A percentile compares a stretch with the other conserved stretches of the same genome.
Evolutionary conservation across 2,329 filamentous ascomycete genomes (phyloP).

Genomic region (Beauveria rudraprayagi): DNA sequence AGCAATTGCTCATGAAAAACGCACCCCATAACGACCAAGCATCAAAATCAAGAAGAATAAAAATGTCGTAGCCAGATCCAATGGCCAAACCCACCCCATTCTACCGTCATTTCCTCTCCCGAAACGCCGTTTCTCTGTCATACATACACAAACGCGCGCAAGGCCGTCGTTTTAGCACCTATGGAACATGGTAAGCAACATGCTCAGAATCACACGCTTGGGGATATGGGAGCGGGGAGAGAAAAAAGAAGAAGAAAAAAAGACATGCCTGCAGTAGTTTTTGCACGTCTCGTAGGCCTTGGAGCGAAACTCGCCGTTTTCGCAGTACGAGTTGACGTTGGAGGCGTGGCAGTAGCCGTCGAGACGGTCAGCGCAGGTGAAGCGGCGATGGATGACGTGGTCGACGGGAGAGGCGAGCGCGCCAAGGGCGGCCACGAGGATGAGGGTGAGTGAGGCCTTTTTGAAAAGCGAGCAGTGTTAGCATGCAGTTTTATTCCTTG

Average conservation of each 20-base stretch:
- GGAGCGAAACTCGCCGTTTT: slow-evolving; percentile 12
- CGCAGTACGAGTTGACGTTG: slow-evolving; percentile 16
- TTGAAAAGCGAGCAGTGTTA: neutral
- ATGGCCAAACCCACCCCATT: neutral
- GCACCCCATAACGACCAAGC: slow-evolving; percentile 13
- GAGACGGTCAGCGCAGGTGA: slow-evolving; percentile 13
- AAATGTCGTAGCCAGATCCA: neutral
- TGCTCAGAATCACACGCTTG: neutral
- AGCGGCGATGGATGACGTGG: slow-evolving; percentile 12
- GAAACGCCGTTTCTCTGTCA: neutral
- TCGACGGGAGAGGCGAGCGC: slow-evolving; percentile 5
- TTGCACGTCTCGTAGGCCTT: slow-evolving; percentile 15
- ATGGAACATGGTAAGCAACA: slow-evolving; percentile 13
- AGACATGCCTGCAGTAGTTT: neutral
- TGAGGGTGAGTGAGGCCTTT: neutral
- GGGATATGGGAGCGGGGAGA: no score
- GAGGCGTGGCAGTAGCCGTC: slow-evolving; percentile 16
- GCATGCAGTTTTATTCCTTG: neutral
- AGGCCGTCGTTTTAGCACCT: neutral
- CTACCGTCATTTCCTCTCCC: neutral
- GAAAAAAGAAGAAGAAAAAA: neutral
- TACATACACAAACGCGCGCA: no score
- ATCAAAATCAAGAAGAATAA: slow-evolving; percentile 11
- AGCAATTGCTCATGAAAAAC: neutral
- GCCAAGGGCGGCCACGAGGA: slow-evolving; percentile 7